Base-by-base conservation (phyloP, 495 filamentous ascomycete species). In the Xylaria sp. region DNA sequence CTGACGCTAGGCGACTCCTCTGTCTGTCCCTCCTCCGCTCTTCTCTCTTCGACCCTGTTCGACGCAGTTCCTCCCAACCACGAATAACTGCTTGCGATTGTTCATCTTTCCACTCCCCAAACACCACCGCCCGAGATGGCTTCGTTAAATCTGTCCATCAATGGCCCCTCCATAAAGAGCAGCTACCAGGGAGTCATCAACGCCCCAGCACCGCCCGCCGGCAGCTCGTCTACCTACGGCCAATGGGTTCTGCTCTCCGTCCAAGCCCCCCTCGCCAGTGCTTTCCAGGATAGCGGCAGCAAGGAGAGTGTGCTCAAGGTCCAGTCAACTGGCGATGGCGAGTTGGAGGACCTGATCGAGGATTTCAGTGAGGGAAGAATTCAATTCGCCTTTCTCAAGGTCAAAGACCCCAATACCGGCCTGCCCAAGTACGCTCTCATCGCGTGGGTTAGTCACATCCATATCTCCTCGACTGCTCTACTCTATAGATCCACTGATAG, bases 261-360 rank as follows among this genome's bases (percentile, higher is more conserved):
- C 53, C 93, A 94, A 67, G 91, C 95, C 19, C 96, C 96, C 41
- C 86, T 99, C 31, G 86, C 93, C 68, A 97, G 90, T 82, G 94
- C 93, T 33, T 99, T 99, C 80, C 94, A 97, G 82, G 92, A 94
- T 78, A 82, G 88, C 55, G 90, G 88, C 26, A 87, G 89, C 48
- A 98, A 97, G 80, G 95, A 98, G 81, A 98, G 96, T 80, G 89
- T 97, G 0, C 82, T 99, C 61, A 98, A 97, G 81, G 94, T 98
- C 46, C 94, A 98, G 77, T 92, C 85, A 74, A 93, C 93, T 44
- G 97, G 94, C 82, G 95, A 98, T 81, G 97, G 96, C 66, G 97
- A 99, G 81, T 85, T 99, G 65, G 83, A 87, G n/a, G 94, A 97
- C 69, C 86, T 99, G n/a, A 89, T 97, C 73, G 97, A 99, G 65